Evolutionary conservation across 768 basidiomycete species (phyloP).

Genomic region (Leucocoprinus birnbaumii): DNA sequence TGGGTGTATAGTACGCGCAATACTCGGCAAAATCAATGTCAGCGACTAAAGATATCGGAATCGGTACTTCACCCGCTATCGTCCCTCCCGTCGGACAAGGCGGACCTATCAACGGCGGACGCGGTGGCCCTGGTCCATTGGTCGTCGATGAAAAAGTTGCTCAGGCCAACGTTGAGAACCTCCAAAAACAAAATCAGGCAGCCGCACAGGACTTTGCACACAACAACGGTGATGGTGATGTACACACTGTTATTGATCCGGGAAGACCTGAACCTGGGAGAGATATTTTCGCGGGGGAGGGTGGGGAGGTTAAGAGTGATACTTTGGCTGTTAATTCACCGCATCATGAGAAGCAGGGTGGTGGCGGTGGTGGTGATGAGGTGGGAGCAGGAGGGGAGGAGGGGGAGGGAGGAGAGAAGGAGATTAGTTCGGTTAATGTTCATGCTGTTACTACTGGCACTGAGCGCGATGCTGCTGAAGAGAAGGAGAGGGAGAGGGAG

Average conservation of each 20-base stretch:
- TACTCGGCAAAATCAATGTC: constrained; percentile 39
- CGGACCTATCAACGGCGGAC: constrained; percentile 30
- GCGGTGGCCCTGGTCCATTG: constrained; percentile 50
- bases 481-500: constrained; percentile 8
- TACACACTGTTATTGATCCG: constrained; percentile 27
- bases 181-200: not conserved
- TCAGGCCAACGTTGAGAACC: constrained; percentile 3
- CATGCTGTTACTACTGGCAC: constrained; percentile 6
- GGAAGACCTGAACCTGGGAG: constrained; percentile 70
- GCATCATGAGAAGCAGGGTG: constrained; percentile 10
- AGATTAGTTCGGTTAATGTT: constrained; percentile 31
- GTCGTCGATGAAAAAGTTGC: constrained; percentile 44
- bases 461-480: not conserved
- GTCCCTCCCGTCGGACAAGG: not conserved
- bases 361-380: too few species aligned
- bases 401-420: constrained; percentile 28
- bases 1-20: constrained; percentile 47
- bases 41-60: constrained; percentile 30
- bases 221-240: constrained; percentile 15
- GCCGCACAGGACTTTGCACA: not conserved
- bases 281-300: constrained; percentile 50
- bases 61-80: not conserved
- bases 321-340: constrained; percentile 11
- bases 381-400: too few species aligned
- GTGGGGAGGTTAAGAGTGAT: constrained; percentile 39